These are phyloP conservation scores for Fragaria nilgerrensis DNA, from an alignment of 306 rosid genomes.

Conservation along the genomic window DNA sequence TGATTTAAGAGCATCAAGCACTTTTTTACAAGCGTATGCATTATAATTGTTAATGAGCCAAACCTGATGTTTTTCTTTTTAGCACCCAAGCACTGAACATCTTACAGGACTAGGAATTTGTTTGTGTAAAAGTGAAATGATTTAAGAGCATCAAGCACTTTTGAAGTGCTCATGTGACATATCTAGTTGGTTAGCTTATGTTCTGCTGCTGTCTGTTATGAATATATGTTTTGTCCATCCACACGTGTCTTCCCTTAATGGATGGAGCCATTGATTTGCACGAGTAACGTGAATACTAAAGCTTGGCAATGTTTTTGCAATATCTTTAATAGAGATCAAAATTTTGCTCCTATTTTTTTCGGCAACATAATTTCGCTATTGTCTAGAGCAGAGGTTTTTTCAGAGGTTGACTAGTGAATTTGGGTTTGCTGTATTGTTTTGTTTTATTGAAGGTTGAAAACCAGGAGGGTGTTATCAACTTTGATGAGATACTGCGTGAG, in stretches of 20 bases:
- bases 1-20: neutral
- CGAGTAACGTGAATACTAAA: neutral
- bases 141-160: neutral
- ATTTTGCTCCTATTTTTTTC: neutral
- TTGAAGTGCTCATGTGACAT: neutral
- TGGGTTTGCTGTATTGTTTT: slow-evolving; percentile 20
- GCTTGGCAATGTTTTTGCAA: neutral
- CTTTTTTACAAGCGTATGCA: neutral
- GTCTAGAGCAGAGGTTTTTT: neutral
- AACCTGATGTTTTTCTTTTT: neutral
- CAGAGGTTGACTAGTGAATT: slow-evolving; percentile 18
- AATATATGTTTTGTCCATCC: neutral
- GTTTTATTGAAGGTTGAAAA: slow-evolving; percentile 68
- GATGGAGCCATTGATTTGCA: neutral
- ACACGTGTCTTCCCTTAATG: neutral
- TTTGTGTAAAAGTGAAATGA: neutral
- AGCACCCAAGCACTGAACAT: neutral
- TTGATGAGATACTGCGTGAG: slow-evolving; percentile 93
- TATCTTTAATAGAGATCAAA: neutral
- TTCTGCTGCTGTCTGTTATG: neutral
- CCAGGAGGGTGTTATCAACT: slow-evolving; percentile 94
- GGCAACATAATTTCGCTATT: neutral
- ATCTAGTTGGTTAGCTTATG: neutral
- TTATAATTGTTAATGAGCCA: neutral
- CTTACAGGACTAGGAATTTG: neutral